Percentiles rank a stretch among this genome's conserved stretches.
phyloP scores from a whole-genome alignment of 2,329 filamentous ascomycete species.

The Epicoccum nigrum region DNA sequence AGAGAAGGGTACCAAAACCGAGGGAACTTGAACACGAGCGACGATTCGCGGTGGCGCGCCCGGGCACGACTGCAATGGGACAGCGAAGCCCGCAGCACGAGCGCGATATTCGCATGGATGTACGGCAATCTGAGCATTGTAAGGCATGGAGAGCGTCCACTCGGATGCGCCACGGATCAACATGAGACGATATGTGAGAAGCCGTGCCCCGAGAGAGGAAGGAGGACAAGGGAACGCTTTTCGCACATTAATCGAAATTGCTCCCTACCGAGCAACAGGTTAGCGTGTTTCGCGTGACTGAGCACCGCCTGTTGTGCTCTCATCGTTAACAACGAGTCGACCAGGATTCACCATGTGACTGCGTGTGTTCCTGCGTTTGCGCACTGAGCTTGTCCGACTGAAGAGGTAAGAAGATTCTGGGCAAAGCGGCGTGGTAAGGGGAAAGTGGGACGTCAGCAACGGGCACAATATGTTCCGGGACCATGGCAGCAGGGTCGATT shows the following conservation, averaged over 20 bases:
- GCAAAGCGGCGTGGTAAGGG: constrained; percentile 8
- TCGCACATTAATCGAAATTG: constrained; percentile 20
- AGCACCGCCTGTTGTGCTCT: constrained; percentile 4
- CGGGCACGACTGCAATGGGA: no score
- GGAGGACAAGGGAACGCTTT: constrained; percentile 11
- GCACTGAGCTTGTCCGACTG: constrained; percentile 2
- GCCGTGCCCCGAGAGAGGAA: constrained; percentile 15
- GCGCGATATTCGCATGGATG: constrained; percentile 15
- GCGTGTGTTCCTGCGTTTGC: constrained; percentile 3
- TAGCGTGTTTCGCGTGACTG: constrained; percentile 17
- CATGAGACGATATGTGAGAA: constrained; percentile 16
- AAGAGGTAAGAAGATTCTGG: constrained; percentile 2
- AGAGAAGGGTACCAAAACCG: neutral
- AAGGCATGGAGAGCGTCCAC: constrained; percentile 7
- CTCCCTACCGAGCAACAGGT: constrained; percentile 6
- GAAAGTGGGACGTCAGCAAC: neutral
- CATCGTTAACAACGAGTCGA: neutral
- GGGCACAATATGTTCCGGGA: neutral
- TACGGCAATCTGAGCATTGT: constrained; percentile 10
- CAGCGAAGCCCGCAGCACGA: no score
- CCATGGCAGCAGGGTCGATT: no score
- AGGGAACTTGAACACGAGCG: constrained; percentile 6
- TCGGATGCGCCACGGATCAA: constrained; percentile 16
- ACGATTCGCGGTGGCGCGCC: constrained; percentile 2
- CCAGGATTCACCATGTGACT: constrained; percentile 6